Evolutionary conservation across 106 monocot species (phyloP), one percentile per base, ranked within the genome.

Genomic region (Acanthochlamys bracteata): DNA sequence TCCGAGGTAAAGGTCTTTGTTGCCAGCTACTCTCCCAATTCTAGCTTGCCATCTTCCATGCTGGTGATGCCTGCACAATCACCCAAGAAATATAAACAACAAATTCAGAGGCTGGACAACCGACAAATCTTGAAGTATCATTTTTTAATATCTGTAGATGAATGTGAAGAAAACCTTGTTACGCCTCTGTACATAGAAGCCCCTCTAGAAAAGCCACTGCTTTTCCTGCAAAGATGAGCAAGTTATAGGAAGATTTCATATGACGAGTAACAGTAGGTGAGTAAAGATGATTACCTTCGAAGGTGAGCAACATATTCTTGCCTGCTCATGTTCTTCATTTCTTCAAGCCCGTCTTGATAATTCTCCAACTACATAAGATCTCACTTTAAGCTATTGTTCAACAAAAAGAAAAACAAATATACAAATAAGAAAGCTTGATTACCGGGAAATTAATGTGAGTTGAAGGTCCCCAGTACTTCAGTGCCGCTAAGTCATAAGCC

Each of bases 31-130:
- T 41, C 96, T 71, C 7, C 96, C 91, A 23, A 98, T 91, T 47
- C 91, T 53, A 42, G 96, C 96, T 77, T 98, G 96, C 96, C 96
- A 98, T 75, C 96, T 88, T 22, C 91, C 91, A 73, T 98, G 96
- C 41, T 98, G 96, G 59, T 98, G 96, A 74, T 98, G 96, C 79
- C 96, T 98, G 75, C 15, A 60, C 7, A 70, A 17, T 15, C 49
- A 49, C 2, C 2, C 49, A 49, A 66, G 10, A 21, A 26, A 54
- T 26, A 20, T 7, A 10, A 55, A 55, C 39, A 53, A 56, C 27
- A 64, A 22, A 55, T 33, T 33, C 33, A 33, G 33, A 33, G 6
- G 6, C 8, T 33, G 33, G 33, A 33, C 33, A 33, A 33, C 33
- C n/a, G n/a, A 51, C 13, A 51, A 51, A 33, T 33, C 33, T 33